Evolutionary conservation across 306 rosid species (phyloP).

Genomic region (Hippophae rhamnoides): DNA sequence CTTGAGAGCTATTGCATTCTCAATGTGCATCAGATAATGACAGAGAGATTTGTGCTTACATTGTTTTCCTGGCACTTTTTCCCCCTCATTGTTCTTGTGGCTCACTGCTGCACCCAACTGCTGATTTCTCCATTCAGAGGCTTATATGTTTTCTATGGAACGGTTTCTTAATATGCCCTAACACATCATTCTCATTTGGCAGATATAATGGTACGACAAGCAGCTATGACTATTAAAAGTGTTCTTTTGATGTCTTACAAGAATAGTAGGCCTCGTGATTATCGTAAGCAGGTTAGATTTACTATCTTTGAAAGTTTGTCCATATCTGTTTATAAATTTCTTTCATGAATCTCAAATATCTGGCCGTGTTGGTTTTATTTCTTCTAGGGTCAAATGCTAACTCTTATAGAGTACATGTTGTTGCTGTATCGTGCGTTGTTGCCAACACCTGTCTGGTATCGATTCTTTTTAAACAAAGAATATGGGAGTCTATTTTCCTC

Average conservation of each 20-base stretch:
- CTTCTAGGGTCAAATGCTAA: slow-evolving; percentile 87
- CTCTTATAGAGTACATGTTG: slow-evolving; percentile 76
- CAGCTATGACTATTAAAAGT: slow-evolving; percentile 18
- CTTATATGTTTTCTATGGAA: no score
- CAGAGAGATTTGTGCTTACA: no score
- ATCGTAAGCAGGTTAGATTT: slow-evolving; percentile 15
- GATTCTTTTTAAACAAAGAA: slow-evolving; percentile 98
- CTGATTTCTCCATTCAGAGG: no score
- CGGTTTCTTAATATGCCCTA: not conserved
- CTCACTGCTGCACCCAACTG: no score
- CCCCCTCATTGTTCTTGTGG: no score
- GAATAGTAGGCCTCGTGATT: slow-evolving; percentile 15
- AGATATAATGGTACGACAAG: slow-evolving; percentile 21
- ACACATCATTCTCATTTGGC: not conserved
- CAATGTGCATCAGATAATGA: no score
- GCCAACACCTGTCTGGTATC: slow-evolving; percentile 98
- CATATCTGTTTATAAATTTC: not conserved
- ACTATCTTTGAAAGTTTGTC: not conserved
- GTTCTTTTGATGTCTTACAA: slow-evolving; percentile 14
- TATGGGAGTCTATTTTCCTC: slow-evolving; percentile 95
- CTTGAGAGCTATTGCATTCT: no score
- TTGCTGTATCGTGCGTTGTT: slow-evolving; percentile 86
- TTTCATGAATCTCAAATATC: slow-evolving; percentile 1
- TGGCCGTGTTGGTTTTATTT: not conserved
- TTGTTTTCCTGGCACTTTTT: no score